Evolutionary conservation across 1,139 yeast genomes (phyloP), one percentile per base, ranked within the genome.

Genomic region (Diutina scorzettiae): DNA sequence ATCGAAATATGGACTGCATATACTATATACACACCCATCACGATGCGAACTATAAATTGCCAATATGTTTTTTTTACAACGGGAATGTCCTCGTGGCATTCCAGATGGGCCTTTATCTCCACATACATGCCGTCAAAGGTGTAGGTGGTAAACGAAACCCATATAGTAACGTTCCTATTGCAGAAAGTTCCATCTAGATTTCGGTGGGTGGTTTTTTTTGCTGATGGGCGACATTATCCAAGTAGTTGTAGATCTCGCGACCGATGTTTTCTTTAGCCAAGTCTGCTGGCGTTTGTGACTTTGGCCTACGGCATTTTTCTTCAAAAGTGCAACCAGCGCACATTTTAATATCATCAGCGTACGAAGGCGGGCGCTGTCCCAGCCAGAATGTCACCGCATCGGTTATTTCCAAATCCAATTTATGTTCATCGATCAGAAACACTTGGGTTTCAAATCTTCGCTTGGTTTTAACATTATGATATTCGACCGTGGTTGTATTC

Each of bases 101-200:
- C 30, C 8, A 11, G n/a, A 27, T 30, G 33, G 39, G 39, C n/a
- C 23, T n/a, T 8, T 34, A 34, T 34, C 39, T 23, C 39, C 39
- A 34, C 28, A 14, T 23, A 34, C 39, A 23, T 34, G 39, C 39
- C 39, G 17, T 23, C 16, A 8, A 17, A 34, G 39, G 25, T 23
- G 39, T 34, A 14, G 19, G 39, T 34, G 39, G 39, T 34, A 34
- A 34, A 34, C 39, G 27, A 34, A 11, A n/a, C 39, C 39, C 39
- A 21, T 6, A 34, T 5, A 34, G 17, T 4, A 23, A 34, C 12
- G 28, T 16, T n/a, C 12, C 18, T 5, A 14, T 28, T 34, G 27
- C 28, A 34, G 39, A 34, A 34, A 14, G 28, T 14, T 19, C 23
- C 27, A 8, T 33, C 27, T 21, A 11, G 7, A 18, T 23, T 23